phyloP scores from a whole-genome alignment of 768 basidiomycete species.

The Tulasnella sp. region DNA sequence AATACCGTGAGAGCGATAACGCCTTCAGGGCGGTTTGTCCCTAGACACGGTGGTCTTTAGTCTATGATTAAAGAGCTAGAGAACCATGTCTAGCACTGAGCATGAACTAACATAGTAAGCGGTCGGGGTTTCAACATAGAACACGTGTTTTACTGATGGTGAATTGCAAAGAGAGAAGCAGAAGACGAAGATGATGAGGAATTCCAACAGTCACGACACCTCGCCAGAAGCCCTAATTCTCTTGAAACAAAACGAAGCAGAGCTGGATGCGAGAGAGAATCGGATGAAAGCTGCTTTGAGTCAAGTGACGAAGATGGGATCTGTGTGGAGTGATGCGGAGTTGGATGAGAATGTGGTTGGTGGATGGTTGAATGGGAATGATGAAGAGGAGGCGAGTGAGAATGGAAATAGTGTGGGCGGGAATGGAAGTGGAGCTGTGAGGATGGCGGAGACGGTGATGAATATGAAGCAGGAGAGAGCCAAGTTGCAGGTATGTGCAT shows the following conservation, averaged over 20 bases:
- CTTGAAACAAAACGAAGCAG: constrained; percentile 66
- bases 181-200: too few relatives aligned
- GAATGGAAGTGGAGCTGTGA: constrained; percentile 30
- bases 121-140: too few relatives aligned
- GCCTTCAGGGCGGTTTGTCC: too few relatives aligned
- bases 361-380: background rate
- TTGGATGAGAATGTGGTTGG: constrained; percentile 36
- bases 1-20: too few relatives aligned
- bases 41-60: too few relatives aligned
- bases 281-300: constrained; percentile 78
- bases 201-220: constrained; percentile 49
- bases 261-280: constrained; percentile 62
- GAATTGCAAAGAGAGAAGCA: too few relatives aligned
- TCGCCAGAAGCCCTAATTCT: constrained; percentile 39
- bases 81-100: background rate
- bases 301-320: constrained; percentile 67
- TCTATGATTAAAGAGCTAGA: too few relatives aligned
- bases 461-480: constrained; percentile 82
- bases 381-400: constrained; percentile 24
- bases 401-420: constrained; percentile 24
- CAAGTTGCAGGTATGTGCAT: constrained; percentile 59
- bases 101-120: constrained; percentile 54
- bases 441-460: constrained; percentile 56
- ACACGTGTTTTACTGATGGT: background rate
- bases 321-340: constrained; percentile 42